phyloP scores from a whole-genome alignment of 306 rosid species.

The Quillaja saponaria region DNA sequence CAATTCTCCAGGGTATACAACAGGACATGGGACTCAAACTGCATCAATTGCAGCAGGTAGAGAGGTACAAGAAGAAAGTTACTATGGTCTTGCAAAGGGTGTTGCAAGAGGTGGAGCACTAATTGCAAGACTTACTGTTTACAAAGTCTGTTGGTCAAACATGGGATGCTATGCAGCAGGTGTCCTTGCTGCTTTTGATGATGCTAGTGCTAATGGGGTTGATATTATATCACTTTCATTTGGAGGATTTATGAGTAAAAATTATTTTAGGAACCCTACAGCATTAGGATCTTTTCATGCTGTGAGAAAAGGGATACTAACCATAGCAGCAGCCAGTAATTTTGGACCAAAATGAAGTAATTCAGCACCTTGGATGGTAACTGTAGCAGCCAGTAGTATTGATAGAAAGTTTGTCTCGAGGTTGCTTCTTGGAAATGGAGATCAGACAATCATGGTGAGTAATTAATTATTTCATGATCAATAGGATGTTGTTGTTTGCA shows the following conservation, averaged over 20 bases:
- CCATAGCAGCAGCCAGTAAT: conserved; percentile 31
- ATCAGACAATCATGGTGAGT: conserved; percentile 8
- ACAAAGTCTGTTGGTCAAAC: conserved; percentile 32
- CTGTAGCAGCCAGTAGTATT: conserved; percentile 36
- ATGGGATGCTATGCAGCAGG: conserved; percentile 15
- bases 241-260: accelerated
- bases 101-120: conserved; percentile 31
- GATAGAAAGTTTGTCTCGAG: conserved; percentile 21
- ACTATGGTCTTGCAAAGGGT: conserved; percentile 30
- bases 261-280: background rate
- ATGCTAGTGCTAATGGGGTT: conserved; percentile 37
- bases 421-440: conserved; percentile 28
- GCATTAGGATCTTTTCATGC: conserved; percentile 37
- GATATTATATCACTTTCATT: conserved; percentile 24
- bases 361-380: conserved; percentile 21
- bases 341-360: conserved; percentile 11
- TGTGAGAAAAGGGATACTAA: conserved; percentile 29
- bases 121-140: conserved; percentile 30
- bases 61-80: conserved; percentile 20
- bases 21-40: conserved; percentile 30
- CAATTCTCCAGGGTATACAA: conserved; percentile 12
- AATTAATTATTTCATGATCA: background rate
- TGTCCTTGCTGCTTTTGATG: conserved; percentile 29
- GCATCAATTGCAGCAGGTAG: conserved; percentile 37
- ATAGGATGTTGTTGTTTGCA: background rate